Conservation (phyloP, 805 yeast species). For the Saccharomycopsis synnaedendra region DNA sequence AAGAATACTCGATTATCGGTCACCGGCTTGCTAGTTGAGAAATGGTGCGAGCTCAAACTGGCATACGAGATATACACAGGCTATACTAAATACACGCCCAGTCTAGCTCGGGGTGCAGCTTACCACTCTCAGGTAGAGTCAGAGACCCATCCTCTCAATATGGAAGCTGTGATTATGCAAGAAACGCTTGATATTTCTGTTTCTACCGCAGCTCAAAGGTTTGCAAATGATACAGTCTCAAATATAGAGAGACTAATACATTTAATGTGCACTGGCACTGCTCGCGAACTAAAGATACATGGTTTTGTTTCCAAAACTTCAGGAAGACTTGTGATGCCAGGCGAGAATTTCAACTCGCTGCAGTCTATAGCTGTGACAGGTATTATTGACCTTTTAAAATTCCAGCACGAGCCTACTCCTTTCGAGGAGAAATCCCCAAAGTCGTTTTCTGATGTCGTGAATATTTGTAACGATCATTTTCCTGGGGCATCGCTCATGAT, state of each 20-base stretch:
- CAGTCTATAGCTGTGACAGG: too few relatives aligned
- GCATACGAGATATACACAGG: conserved; percentile 37
- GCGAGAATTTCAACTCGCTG: too few relatives aligned
- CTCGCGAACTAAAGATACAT: conserved; percentile 54
- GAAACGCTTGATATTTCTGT: conserved; percentile 15
- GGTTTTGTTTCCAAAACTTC: conserved; percentile 30
- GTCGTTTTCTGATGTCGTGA: too few relatives aligned
- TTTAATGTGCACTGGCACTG: conserved; percentile 36
- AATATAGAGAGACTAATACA: conserved; percentile 30
- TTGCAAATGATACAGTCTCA: conserved; percentile 30
- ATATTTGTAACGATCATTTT: neutral
- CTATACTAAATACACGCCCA: conserved; percentile 24
- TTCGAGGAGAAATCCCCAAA: too few relatives aligned
- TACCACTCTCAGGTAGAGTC: conserved; percentile 39
- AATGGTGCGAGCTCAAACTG: conserved; percentile 60
- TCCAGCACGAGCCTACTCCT: too few relatives aligned
- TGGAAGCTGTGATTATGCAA: conserved; percentile 1
- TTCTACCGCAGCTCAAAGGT: conserved; percentile 14
- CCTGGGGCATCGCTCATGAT: conserved; percentile 17
- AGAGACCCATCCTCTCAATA: conserved; percentile 29
- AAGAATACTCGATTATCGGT: neutral
- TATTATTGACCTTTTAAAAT: too few relatives aligned
- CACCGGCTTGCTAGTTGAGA: conserved; percentile 43
- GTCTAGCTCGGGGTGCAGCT: conserved; percentile 34
- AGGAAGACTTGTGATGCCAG: too few relatives aligned